Conservation (phyloP, 1,284 basidiomycete genomes). For the Ceratobasidium sp. region DNA sequence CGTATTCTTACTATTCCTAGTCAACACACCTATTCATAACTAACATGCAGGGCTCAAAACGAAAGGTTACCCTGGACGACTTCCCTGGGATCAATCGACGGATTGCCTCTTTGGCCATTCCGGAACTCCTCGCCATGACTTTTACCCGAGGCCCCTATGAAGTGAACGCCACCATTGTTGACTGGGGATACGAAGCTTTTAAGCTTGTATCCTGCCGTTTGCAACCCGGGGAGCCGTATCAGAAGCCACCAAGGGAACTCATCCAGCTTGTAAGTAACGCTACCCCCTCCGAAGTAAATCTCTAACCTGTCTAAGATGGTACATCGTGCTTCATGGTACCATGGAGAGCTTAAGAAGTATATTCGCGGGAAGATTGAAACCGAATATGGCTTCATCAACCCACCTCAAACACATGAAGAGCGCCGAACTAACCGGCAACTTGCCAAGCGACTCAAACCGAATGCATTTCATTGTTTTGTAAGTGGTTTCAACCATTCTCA, state of each 20-base stretch:
- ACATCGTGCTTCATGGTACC: background rate
- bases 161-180: background rate
- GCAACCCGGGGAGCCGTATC: background rate
- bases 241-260: background rate
- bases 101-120: slow-evolving; percentile 5
- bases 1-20: background rate
- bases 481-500: background rate
- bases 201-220: background rate
- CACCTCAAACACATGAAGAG: background rate
- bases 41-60: background rate
- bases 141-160: slow-evolving; percentile 6
- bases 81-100: slow-evolving; percentile 1
- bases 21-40: background rate
- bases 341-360: background rate
- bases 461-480: background rate
- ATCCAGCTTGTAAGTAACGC: background rate
- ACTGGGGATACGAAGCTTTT: background rate
- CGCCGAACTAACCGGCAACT: background rate
- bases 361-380: too few relatives aligned
- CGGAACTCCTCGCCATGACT: background rate
- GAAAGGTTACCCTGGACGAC: background rate
- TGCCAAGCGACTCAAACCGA: background rate
- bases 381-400: background rate
- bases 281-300: background rate
- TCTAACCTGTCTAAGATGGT: slow-evolving; percentile 2